A percentile compares a stretch with the other conserved stretches of the same genome.
phyloP scores from a whole-genome alignment of 352 stramenopile species.

The Labyrinthula sp. region DNA sequence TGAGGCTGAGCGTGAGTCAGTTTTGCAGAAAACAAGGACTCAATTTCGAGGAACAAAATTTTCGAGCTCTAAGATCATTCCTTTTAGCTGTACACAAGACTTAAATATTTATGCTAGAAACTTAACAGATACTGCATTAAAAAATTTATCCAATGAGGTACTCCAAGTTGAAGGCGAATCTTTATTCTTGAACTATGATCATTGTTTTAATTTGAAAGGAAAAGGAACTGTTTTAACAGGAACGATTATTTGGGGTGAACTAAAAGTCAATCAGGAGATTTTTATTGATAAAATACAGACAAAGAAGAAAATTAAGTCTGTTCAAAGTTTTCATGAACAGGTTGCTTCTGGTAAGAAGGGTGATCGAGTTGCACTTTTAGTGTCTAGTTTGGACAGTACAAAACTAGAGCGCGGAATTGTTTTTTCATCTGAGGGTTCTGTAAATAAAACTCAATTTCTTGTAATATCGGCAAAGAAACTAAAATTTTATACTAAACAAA shows the following conservation, averaged over 20 bases:
- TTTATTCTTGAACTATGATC: conserved; percentile 81
- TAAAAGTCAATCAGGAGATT: conserved; percentile 67
- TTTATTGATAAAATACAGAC: conserved; percentile 62
- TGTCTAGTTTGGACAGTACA: conserved; percentile 59
- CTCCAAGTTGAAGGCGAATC: conserved; percentile 42
- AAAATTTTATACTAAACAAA: conserved; percentile 42
- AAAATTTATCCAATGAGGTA: conserved; percentile 39
- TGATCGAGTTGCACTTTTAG: conserved; percentile 81
- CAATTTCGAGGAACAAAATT: conserved; percentile 56
- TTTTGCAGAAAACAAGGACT: conserved; percentile 45
- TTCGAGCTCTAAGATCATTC: conserved; percentile 35
- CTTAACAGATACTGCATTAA: conserved; percentile 14
- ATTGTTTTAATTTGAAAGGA: conserved; percentile 89
- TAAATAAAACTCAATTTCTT: conserved; percentile 43
- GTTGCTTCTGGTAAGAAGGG: conserved; percentile 57
- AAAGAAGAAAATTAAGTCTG: conserved; percentile 79
- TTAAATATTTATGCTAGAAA: conserved; percentile 1
- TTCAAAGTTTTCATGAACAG: conserved; percentile 86
- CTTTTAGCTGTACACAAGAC: conserved; percentile 16
- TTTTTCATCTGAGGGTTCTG: conserved; percentile 44
- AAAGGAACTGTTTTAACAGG: conserved; percentile 92
- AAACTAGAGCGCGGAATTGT: conserved; percentile 55
- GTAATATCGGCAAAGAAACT: conserved; percentile 56
- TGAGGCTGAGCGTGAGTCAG: conserved; percentile 39
- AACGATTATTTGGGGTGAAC: conserved; percentile 57